These are phyloP conservation scores for Fomitopsis palustris DNA, from an alignment of 1,284 basidiomycete genomes.

Conservation along the genomic window DNA sequence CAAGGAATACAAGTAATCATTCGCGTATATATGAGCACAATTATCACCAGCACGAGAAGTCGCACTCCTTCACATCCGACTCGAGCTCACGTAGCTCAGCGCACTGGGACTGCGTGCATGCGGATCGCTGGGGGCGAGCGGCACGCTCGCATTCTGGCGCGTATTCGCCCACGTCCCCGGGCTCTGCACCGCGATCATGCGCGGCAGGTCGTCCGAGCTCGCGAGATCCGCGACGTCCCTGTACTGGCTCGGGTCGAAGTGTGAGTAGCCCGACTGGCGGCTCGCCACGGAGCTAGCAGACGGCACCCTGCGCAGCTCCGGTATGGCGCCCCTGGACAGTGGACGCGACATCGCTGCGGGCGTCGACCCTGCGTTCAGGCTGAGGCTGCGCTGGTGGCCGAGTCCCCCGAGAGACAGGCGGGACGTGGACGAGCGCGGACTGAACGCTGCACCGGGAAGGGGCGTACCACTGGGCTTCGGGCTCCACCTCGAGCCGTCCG, in stretches of 20 bases:
- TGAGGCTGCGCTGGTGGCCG: conserved; percentile 24
- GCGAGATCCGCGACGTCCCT: conserved; percentile 31
- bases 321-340: conserved; percentile 15
- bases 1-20: too few relatives aligned
- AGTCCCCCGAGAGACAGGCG: conserved; percentile 10
- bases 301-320: conserved; percentile 20
- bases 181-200: conserved; percentile 13
- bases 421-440: conserved; percentile 19
- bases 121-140: conserved; percentile 7
- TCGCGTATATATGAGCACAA: background rate
- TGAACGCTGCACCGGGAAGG: background rate
- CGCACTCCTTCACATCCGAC: background rate
- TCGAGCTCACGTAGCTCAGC: conserved; percentile 21
- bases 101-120: conserved; percentile 15
- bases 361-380: conserved; percentile 30
- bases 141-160: conserved; percentile 18
- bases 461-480: background rate
- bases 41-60: background rate
- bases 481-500: background rate
- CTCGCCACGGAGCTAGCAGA: conserved; percentile 26
- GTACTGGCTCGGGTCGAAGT: conserved; percentile 25
- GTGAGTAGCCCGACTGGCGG: conserved; percentile 23
- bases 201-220: conserved; percentile 26
- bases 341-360: conserved; percentile 21
- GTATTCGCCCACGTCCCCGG: conserved; percentile 27